These are phyloP conservation scores for Ogataea hybrid DNA, from an alignment of 1,139 yeast genomes.

Conservation along the genomic window DNA sequence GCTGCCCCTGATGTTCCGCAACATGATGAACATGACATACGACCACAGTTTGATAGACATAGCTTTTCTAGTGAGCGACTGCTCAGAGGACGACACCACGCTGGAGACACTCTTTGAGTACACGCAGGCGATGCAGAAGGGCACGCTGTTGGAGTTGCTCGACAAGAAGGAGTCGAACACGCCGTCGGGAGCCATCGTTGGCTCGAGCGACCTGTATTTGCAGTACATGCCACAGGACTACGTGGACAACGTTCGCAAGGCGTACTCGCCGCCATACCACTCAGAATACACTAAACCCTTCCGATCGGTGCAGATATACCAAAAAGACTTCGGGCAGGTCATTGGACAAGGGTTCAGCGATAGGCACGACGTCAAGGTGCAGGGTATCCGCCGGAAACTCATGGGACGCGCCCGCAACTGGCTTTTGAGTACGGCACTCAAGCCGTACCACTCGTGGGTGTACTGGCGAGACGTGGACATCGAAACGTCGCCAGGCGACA, in stretches of 20 bases:
- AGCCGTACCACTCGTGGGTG: slow-evolving; percentile 90
- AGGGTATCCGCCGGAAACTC: slow-evolving; percentile 80
- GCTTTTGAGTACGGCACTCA: slow-evolving; percentile 72
- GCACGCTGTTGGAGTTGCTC: slow-evolving; percentile 55
- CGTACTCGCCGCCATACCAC: slow-evolving; percentile 66
- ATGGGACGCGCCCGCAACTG: slow-evolving; percentile 94
- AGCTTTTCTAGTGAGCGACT: slow-evolving; percentile 83
- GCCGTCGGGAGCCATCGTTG: slow-evolving; percentile 37
- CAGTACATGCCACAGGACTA: slow-evolving; percentile 69
- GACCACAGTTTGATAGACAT: slow-evolving; percentile 80
- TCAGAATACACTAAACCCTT: slow-evolving; percentile 66
- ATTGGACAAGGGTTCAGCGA: slow-evolving; percentile 89
- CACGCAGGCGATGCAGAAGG: slow-evolving; percentile 66
- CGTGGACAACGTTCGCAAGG: slow-evolving; percentile 51
- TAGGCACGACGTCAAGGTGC: slow-evolving; percentile 86
- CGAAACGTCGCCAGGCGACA: slow-evolving; percentile 76
- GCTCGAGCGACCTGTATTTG: slow-evolving; percentile 61
- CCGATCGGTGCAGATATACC: slow-evolving; percentile 70
- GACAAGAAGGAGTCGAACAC: slow-evolving; percentile 40
- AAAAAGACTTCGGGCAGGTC: slow-evolving; percentile 81
- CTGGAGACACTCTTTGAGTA: slow-evolving; percentile 64
- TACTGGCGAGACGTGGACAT: slow-evolving; percentile 94
- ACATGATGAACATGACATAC: slow-evolving; percentile 81
- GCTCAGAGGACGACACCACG: slow-evolving; percentile 73
- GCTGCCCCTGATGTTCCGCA: slow-evolving; percentile 78